phyloP scores from a whole-genome alignment of 1,284 basidiomycete genomes.

The Mrakiaceae sp. region DNA sequence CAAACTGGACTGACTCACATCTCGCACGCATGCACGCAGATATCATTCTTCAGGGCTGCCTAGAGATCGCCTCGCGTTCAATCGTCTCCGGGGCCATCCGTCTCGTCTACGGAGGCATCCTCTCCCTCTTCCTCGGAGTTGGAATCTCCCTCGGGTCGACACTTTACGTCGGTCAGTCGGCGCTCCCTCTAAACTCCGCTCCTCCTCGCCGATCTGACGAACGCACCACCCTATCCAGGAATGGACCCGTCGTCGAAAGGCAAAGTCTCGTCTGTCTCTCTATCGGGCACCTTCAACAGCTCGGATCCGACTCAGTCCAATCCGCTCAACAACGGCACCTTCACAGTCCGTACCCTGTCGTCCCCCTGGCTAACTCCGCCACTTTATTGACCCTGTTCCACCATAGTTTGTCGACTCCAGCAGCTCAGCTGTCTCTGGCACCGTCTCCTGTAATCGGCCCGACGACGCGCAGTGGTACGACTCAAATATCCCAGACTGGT shows the following conservation, averaged over 20 bases:
- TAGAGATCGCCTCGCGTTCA: conserved; percentile 12
- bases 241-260: not conserved
- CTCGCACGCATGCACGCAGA: not conserved
- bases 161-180: conserved; percentile 6
- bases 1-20: not conserved
- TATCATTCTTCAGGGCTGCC: conserved; percentile 1
- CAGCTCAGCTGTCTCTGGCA: not conserved
- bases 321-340: conserved; percentile 10
- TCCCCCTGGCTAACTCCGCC: too few relatives aligned
- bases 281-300: conserved; percentile 8
- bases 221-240: not conserved
- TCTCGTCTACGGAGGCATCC: conserved; percentile 6
- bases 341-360: not conserved
- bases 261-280: not conserved
- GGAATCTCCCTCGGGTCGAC: conserved; percentile 12
- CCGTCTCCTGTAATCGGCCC: conserved; percentile 1
- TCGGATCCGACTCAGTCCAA: conserved; percentile 1
- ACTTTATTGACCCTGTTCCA: too few relatives aligned
- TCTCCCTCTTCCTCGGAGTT: conserved; percentile 14
- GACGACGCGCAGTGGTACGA: conserved; percentile 1
- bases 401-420: conserved; percentile 2
- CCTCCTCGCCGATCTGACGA: too few relatives aligned
- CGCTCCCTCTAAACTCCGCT: too few relatives aligned
- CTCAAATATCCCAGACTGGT: not conserved
- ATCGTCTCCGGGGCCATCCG: conserved; percentile 11